Conservation (phyloP, 2,329 filamentous ascomycete genomes). For the Neonectria ditissima region DNA sequence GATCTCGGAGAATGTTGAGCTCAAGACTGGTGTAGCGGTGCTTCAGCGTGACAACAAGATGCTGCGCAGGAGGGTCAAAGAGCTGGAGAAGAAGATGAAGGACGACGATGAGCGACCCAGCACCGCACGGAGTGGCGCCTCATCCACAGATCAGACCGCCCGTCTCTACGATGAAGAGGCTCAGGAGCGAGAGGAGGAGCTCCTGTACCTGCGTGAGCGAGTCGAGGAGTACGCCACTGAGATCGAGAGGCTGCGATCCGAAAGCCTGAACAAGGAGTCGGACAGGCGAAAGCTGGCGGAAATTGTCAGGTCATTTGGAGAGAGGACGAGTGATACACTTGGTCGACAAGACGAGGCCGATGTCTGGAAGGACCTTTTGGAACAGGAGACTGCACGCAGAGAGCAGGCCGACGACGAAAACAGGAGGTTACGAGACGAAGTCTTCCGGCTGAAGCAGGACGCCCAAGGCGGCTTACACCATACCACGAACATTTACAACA, state of each 20-base stretch:
- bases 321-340: conserved; percentile 61
- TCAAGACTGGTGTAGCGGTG: conserved; percentile 90
- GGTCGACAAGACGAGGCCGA: conserved; percentile 75
- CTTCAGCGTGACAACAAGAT: conserved; percentile 92
- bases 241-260: conserved; percentile 83
- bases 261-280: conserved; percentile 81
- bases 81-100: conserved; percentile 84
- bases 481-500: conserved; percentile 75
- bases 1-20: conserved; percentile 96
- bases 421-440: conserved; percentile 83
- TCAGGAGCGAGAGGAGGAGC: conserved; percentile 84
- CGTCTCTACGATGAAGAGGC: conserved; percentile 69
- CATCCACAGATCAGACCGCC: conserved; percentile 69
- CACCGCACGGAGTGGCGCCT: conserved; percentile 67
- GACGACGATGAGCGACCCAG: conserved; percentile 73
- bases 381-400: conserved; percentile 88
- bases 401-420: conserved; percentile 94
- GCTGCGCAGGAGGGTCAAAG: conserved; percentile 82
- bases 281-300: conserved; percentile 91
- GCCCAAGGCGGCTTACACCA: conserved; percentile 60
- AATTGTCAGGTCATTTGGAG: conserved; percentile 71
- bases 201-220: conserved; percentile 85
- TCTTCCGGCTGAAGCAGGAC: conserved; percentile 78
- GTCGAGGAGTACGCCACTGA: conserved; percentile 86
- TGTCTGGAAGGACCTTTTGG: conserved; percentile 94